Conservation (phyloP, 352 stramenopile species). For the Phytophthora hybrid region DNA sequence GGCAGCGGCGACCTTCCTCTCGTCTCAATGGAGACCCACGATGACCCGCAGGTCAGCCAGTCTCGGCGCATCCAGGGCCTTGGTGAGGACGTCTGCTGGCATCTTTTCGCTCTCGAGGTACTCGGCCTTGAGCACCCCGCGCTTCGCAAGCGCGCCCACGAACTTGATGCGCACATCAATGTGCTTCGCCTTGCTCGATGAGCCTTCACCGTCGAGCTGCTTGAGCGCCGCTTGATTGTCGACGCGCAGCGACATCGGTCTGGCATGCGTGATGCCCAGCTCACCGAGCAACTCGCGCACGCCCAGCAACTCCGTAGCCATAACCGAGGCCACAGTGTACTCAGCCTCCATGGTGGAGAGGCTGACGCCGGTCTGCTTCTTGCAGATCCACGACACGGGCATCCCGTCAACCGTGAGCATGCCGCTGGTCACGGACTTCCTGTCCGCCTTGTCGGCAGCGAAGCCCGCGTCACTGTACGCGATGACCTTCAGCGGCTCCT, state of each 20-base stretch:
- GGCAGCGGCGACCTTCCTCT: too few relatives aligned
- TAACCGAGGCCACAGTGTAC: constrained; percentile 19
- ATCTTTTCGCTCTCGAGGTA: constrained; percentile 15
- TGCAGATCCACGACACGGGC: too few relatives aligned
- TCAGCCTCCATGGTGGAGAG: too few relatives aligned
- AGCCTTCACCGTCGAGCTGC: too few relatives aligned
- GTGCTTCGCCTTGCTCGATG: constrained; percentile 16
- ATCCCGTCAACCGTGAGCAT: too few relatives aligned
- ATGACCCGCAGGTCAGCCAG: too few relatives aligned
- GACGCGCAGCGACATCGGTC: background rate
- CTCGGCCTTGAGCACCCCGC: background rate
- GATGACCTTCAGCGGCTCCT: background rate
- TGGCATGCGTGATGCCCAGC: background rate
- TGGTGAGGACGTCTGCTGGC: background rate
- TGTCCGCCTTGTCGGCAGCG: too few relatives aligned
- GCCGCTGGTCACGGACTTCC: too few relatives aligned
- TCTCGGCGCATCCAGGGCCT: too few relatives aligned
- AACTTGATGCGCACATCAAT: constrained; percentile 29
- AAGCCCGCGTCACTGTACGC: too few relatives aligned
- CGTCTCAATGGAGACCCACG: too few relatives aligned
- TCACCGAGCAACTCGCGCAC: constrained; percentile 14
- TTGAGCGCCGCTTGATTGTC: constrained; percentile 9
- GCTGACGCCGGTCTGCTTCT: too few relatives aligned
- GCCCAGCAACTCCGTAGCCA: constrained; percentile 15
- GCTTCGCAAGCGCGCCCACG: background rate